Conservation (phyloP, 257 asterid species). For the Solanum bukasovii region DNA sequence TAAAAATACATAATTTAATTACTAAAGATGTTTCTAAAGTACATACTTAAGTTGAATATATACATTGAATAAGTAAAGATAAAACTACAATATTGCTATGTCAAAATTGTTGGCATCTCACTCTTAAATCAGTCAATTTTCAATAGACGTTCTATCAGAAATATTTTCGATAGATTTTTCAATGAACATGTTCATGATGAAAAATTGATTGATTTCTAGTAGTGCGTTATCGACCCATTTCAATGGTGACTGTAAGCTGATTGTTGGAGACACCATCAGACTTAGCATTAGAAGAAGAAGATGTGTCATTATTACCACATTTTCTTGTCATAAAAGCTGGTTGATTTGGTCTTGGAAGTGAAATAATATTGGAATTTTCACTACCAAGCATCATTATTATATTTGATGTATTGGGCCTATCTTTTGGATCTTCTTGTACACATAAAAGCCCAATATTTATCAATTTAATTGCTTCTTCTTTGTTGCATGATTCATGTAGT, state of each 20-base stretch:
- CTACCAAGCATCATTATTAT: background rate
- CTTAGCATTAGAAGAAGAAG: background rate
- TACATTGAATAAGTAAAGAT: background rate
- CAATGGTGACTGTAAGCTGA: background rate
- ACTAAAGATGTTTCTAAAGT: background rate
- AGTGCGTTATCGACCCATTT: background rate
- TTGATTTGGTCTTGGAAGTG: background rate
- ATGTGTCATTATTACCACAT: background rate
- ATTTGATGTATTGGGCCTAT: background rate
- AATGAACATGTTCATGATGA: background rate
- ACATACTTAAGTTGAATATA: background rate
- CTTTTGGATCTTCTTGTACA: slow-evolving; percentile 1
- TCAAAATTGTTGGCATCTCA: background rate
- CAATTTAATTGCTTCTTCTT: background rate
- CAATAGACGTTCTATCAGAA: background rate
- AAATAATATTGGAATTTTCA: background rate
- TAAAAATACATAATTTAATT: background rate
- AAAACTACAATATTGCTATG: background rate
- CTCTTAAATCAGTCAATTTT: background rate
- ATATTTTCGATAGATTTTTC: background rate
- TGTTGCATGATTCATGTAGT: background rate
- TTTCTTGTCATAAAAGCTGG: background rate
- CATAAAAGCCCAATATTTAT: background rate
- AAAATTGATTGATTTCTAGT: background rate
- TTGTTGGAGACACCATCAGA: background rate